Percentiles rank a stretch among this genome's conserved stretches.
These are phyloP conservation scores for Annona squamosa DNA, from an alignment of 164 flowering plant species.

Conservation along the genomic window DNA sequence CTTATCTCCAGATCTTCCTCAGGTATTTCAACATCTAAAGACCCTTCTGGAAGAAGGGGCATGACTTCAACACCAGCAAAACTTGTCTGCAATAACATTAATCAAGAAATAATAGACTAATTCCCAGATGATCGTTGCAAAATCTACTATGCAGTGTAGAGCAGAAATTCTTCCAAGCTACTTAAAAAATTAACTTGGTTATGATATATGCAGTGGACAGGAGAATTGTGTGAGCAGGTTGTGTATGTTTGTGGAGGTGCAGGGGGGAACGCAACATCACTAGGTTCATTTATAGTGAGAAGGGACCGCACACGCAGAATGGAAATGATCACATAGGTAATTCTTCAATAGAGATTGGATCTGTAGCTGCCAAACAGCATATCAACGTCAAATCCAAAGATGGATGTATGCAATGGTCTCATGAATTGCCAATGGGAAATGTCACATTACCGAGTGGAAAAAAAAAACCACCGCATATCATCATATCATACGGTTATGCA, in stretches of 20 bases:
- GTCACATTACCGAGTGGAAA: no score
- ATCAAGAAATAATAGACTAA: neutral
- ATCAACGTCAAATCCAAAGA: neutral
- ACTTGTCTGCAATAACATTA: conserved; percentile 58
- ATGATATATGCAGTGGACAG: neutral
- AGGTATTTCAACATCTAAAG: conserved; percentile 74
- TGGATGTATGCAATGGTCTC: no score
- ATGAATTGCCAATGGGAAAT: no score
- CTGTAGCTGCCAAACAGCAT: neutral
- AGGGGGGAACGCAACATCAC: no score
- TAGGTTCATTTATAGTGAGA: no score
- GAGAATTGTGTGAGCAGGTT: no score
- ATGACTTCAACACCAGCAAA: conserved; percentile 95
- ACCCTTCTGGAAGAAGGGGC: conserved; percentile 97
- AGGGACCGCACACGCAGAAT: no score
- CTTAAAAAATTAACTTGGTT: neutral
- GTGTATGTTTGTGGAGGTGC: no score
- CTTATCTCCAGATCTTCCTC: conserved; percentile 91
- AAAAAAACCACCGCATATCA: no score
- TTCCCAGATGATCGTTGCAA: neutral
- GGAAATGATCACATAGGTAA: no score
- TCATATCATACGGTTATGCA: no score
- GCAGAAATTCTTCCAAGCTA: neutral
- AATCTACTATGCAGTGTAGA: neutral
- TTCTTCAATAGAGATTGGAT: neutral